Evolutionary conservation across 345 rosid species (phyloP).

Genomic region (Atalantia buxifolia): DNA sequence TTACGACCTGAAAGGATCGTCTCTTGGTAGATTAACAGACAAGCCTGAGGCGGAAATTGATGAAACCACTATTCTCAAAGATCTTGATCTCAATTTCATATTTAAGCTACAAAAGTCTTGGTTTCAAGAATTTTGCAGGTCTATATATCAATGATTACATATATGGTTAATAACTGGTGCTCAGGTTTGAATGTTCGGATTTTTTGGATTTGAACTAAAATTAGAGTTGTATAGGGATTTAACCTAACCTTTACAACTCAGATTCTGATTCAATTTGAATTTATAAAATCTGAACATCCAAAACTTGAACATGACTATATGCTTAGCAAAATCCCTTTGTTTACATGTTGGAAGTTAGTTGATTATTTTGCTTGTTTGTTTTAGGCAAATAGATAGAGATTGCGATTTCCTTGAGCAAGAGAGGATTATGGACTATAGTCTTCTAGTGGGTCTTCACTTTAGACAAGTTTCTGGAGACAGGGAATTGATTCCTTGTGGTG

Average conservation of each 20-base stretch:
- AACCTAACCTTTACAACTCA: too few relatives aligned
- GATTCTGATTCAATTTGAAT: too few relatives aligned
- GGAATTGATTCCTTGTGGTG: slow-evolving; percentile 67
- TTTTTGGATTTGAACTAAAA: too few relatives aligned
- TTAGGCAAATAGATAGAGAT: slow-evolving; percentile 88
- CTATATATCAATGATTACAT: neutral
- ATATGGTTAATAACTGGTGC: too few relatives aligned
- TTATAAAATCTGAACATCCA: too few relatives aligned
- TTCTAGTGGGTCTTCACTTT: slow-evolving; percentile 88
- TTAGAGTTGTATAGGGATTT: too few relatives aligned
- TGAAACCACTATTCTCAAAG: slow-evolving; percentile 79
- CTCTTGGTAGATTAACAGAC: slow-evolving; percentile 83
- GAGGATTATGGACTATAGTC: slow-evolving; percentile 97
- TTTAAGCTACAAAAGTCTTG: slow-evolving; percentile 80
- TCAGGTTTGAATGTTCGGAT: too few relatives aligned
- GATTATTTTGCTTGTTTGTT: neutral
- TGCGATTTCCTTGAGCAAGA: slow-evolving; percentile 93
- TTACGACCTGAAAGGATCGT: slow-evolving; percentile 91
- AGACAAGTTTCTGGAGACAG: slow-evolving; percentile 62
- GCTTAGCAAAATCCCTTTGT: too few relatives aligned
- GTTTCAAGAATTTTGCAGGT: slow-evolving; percentile 85
- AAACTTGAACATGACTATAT: too few relatives aligned
- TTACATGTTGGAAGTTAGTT: neutral
- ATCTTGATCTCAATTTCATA: slow-evolving; percentile 82
- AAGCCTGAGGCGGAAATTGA: slow-evolving; percentile 78